Evolutionary conservation across 2,329 filamentous ascomycete genomes (phyloP), one percentile per base, ranked within the genome.

Genomic region (Xylariaceae sp.): DNA sequence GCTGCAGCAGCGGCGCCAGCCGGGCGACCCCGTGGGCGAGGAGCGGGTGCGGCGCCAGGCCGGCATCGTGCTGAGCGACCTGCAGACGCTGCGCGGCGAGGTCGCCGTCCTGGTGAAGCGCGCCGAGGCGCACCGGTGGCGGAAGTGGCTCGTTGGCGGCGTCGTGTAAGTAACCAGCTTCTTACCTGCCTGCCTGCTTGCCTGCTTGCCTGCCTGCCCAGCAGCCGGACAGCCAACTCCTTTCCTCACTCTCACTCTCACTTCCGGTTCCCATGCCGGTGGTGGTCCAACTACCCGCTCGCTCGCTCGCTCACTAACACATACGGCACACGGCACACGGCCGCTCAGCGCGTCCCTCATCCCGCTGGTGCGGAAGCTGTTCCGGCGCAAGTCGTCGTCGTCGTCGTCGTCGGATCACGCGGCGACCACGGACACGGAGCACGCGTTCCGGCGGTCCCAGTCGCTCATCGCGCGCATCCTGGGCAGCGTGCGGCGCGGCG

Each of bases 391-490:
- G 11, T 38, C 51, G 11, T n/a, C n/a, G 13, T 40, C 42, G n/a
- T 18, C 32, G 4, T 21, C 35, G n/a, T 30, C 37, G 24, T 17
- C 27, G 3, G 57, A 62, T 11, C 57, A 61, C 33, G 55, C 56
- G 3, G 50, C 58, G 6, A 52, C 64, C 40, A 75, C 72, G 50
- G 62, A 68, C 43, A 77, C 73, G 17, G 73, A 77, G 55, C 71
- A 76, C 46, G 72, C 73, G 19, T 77, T 75, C 49, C 55, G 52
- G 17, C 62, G 60, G 44, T 71, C 68, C 52, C 66, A 65, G 51
- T 58, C 61, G 3, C 61, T 77, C 4, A 54, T 76, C 18, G 45
- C 61, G 3, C 64, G 71, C 32, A 71, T 77, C 46, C 58, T 67
- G 34, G 53, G 59, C 29, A 59, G 62, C 5, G 50, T 70, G 1